Conservation (phyloP, 768 basidiomycete genomes). For the Chalciporus sphaerocephalus region DNA sequence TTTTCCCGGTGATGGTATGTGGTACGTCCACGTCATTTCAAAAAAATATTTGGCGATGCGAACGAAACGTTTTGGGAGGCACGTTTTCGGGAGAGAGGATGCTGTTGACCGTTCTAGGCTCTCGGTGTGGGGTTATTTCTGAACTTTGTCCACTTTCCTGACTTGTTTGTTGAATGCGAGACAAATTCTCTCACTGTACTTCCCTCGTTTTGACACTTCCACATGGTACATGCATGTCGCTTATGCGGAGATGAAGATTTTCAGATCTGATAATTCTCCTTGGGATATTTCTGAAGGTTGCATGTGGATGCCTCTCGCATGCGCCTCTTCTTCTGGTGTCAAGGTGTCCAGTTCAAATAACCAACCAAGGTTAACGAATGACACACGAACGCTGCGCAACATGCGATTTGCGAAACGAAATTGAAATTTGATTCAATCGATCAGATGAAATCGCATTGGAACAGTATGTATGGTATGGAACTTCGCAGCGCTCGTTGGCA, state of each 20-base stretch:
- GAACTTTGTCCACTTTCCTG: background rate
- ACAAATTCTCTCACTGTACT: background rate
- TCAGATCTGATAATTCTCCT: constrained; percentile 19
- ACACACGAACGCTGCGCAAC: background rate
- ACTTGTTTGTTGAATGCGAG: background rate
- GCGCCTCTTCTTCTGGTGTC: background rate
- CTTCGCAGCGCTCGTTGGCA: background rate
- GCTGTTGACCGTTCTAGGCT: background rate
- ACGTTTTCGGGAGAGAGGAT: background rate
- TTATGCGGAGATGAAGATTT: constrained; percentile 16
- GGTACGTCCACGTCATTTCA: background rate
- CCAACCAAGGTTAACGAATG: background rate
- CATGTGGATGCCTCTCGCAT: background rate
- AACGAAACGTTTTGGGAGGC: constrained; percentile 7
- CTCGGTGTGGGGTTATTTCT: constrained; percentile 3
- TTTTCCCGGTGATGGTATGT: constrained; percentile 1
- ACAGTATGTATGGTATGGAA: too few relatives aligned
- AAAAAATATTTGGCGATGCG: background rate
- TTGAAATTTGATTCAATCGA: background rate
- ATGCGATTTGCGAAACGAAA: background rate
- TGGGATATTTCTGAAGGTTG: background rate
- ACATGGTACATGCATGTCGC: background rate
- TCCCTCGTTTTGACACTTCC: background rate
- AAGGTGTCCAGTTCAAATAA: too few relatives aligned
- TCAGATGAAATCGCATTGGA: background rate